phyloP scores from a whole-genome alignment of 2,329 filamentous ascomycete genomes.

The Tolypocladium album region DNA sequence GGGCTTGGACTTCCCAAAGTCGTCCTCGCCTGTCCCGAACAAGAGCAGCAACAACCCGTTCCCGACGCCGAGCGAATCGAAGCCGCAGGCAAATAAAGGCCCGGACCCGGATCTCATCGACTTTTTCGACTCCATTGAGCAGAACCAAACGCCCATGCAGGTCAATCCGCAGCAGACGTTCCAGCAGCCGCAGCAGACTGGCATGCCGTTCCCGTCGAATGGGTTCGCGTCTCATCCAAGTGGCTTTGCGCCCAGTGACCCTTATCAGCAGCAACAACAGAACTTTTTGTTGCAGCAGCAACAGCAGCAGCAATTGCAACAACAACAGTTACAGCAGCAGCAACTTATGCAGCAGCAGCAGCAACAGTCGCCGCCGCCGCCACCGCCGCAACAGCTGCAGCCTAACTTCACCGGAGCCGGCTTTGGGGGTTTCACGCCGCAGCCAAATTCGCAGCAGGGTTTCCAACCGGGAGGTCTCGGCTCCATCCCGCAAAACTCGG shows the following conservation, averaged over 20 bases:
- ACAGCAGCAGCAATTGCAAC: slow-evolving; percentile 16
- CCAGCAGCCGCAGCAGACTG: slow-evolving; percentile 24
- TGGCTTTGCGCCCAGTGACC: slow-evolving; percentile 15
- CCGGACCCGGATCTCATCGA: slow-evolving; percentile 76
- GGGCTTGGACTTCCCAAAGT: slow-evolving; percentile 23
- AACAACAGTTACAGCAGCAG: slow-evolving; percentile 21
- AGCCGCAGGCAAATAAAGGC: slow-evolving; percentile 44
- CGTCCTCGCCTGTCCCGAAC: slow-evolving; percentile 21
- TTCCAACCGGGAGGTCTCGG: slow-evolving; percentile 44
- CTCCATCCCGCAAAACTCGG: slow-evolving; percentile 47
- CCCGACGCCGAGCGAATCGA: slow-evolving; percentile 27
- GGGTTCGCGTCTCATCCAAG: slow-evolving; percentile 13
- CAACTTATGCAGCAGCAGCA: slow-evolving; percentile 8
- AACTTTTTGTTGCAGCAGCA: slow-evolving; percentile 18
- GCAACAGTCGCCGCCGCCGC: slow-evolving; percentile 7
- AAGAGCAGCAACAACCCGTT: slow-evolving; percentile 28
- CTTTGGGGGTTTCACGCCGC: slow-evolving; percentile 73
- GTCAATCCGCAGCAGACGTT: slow-evolving; percentile 28
- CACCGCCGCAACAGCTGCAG: slow-evolving; percentile 28
- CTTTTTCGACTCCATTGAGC: slow-evolving; percentile 89
- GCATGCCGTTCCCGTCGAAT: slow-evolving; percentile 17
- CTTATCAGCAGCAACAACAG: slow-evolving; percentile 23
- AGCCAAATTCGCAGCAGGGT: slow-evolving; percentile 46
- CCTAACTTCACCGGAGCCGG: slow-evolving; percentile 57
- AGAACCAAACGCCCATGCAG: slow-evolving; percentile 67